These are phyloP conservation scores for Starmerella scarabaei DNA, from an alignment of 805 yeast species.

Conservation along the genomic window DNA sequence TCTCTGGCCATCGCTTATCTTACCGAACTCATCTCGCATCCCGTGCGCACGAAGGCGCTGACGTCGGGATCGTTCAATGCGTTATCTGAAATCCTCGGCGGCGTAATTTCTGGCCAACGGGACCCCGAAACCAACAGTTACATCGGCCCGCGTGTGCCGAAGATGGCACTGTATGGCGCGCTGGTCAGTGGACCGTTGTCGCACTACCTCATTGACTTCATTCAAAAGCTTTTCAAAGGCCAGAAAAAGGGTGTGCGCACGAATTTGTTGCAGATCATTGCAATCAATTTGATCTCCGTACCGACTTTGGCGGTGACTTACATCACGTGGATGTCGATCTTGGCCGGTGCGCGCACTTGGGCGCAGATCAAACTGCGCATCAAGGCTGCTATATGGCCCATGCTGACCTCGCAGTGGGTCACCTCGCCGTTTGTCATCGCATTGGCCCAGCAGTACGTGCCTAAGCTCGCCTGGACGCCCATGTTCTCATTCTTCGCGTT, in stretches of 20 bases:
- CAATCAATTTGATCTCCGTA: constrained; percentile 26
- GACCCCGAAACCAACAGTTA: constrained; percentile 27
- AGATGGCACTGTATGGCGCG: constrained; percentile 31
- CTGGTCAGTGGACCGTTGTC: constrained; percentile 29
- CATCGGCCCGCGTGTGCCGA: constrained; percentile 27
- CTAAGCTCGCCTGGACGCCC: constrained; percentile 32
- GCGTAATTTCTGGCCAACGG: constrained; percentile 28
- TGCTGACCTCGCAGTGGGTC: constrained; percentile 28
- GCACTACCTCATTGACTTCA: constrained; percentile 26
- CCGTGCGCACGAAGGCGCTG: constrained; percentile 28
- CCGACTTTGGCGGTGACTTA: constrained; percentile 27
- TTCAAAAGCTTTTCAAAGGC: constrained; percentile 28
- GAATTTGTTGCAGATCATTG: constrained; percentile 27
- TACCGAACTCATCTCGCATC: constrained; percentile 22
- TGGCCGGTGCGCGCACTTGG: constrained; percentile 28
- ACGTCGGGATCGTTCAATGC: constrained; percentile 29
- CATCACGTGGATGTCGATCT: constrained; percentile 27
- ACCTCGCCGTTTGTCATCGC: constrained; percentile 29
- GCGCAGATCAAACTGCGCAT: constrained; percentile 24
- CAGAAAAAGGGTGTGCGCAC: constrained; percentile 15
- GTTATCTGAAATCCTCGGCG: constrained; percentile 27
- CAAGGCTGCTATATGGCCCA: constrained; percentile 25
- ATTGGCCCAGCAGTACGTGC: constrained; percentile 29
- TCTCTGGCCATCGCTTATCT: constrained; percentile 18
- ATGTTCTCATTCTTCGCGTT: constrained; percentile 30